Evolutionary conservation across 495 filamentous ascomycete species (phyloP).

Genomic region (Niebla homalea): DNA sequence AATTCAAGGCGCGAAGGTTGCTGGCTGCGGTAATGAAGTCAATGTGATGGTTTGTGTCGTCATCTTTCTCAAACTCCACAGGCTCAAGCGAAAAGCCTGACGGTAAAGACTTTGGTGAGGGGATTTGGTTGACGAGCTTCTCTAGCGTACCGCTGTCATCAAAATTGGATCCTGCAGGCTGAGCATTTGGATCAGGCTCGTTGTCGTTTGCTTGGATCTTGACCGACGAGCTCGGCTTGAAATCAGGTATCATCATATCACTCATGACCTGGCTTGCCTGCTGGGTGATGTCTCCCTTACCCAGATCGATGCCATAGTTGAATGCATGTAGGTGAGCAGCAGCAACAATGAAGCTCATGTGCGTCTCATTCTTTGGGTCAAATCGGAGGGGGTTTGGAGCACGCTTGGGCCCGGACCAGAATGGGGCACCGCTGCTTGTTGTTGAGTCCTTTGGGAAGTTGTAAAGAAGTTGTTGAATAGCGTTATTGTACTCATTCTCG

Average conservation of each 20-base stretch:
- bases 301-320: conserved; percentile 84
- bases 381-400: conserved; percentile 88
- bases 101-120: conserved; percentile 62
- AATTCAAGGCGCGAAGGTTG: conserved; percentile 94
- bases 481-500: conserved; percentile 94
- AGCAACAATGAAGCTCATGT: conserved; percentile 74
- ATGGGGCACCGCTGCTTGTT: conserved; percentile 76
- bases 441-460: conserved; percentile 94
- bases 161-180: conserved; percentile 34
- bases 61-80: conserved; percentile 99
- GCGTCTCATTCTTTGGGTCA: conserved; percentile 66
- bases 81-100: conserved; percentile 69
- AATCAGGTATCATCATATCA: conserved; percentile 93
- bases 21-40: conserved; percentile 97
- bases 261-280: conserved; percentile 69
- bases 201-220: conserved; percentile 96
- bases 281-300: conserved; percentile 50
- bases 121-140: conserved; percentile 51
- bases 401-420: conserved; percentile 99
- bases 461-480: conserved; percentile 88
- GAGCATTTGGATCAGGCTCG: conserved; percentile 85
- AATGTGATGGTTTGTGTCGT: conserved; percentile 96
- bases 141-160: conserved; percentile 63
- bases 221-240: conserved; percentile 78
- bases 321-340: conserved; percentile 90